phyloP scores from a whole-genome alignment of 306 rosid genomes.

The Adenanthera pavonina region DNA sequence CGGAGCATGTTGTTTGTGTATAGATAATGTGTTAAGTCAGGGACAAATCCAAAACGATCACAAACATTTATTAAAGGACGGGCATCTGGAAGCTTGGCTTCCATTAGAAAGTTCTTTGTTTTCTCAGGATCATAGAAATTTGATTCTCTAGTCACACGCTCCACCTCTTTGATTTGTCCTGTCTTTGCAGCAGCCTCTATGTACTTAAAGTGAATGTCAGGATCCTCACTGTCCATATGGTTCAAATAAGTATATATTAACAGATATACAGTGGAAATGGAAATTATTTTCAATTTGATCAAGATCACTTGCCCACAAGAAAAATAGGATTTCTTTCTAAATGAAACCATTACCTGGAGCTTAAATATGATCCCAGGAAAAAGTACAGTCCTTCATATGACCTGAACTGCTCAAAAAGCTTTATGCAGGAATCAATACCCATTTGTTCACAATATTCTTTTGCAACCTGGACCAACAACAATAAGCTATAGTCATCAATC shows the following conservation, averaged over 20 bases:
- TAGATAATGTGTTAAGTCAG: constrained; percentile 96
- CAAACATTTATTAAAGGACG: constrained; percentile 97
- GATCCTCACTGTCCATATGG: constrained; percentile 88
- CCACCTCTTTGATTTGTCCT: constrained; percentile 98
- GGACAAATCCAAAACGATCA: constrained; percentile 98
- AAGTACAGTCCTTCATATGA: constrained; percentile 98
- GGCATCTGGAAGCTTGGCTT: constrained; percentile 98
- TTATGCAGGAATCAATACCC: constrained; percentile 93
- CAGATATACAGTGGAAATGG: constrained; percentile 16
- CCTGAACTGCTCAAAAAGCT: constrained; percentile 94
- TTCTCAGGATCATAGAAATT: constrained; percentile 96
- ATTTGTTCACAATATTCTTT: constrained; percentile 98
- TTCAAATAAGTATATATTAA: constrained; percentile 32
- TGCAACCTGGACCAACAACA: constrained; percentile 73
- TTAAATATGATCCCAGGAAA: constrained; percentile 94
- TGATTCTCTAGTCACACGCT: constrained; percentile 98
- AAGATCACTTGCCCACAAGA: constrained; percentile 13
- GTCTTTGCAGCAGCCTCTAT: constrained; percentile 98
- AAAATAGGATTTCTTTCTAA: constrained; percentile 9
- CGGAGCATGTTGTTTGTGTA: constrained; percentile 98
- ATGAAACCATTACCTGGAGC: constrained; percentile 76
- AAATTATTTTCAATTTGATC: constrained; percentile 22
- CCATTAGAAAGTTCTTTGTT: constrained; percentile 96
- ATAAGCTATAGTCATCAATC: constrained; percentile 35
- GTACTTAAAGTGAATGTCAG: constrained; percentile 99